Conservation (phyloP, 345 rosid species). For the Erodium maritimum region DNA sequence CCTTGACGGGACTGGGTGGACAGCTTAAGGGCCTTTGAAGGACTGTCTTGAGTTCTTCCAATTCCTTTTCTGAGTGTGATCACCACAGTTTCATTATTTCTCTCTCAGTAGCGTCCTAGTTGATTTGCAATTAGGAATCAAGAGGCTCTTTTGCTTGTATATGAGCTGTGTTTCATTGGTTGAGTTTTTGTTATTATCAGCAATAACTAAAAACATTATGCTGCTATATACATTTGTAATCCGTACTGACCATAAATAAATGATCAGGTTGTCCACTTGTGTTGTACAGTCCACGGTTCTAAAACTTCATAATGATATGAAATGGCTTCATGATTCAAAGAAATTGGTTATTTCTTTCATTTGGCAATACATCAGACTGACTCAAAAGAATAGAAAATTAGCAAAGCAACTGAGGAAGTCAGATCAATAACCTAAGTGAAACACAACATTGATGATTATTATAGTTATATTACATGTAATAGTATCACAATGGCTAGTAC, state of each 20-base stretch:
- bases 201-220: too few species aligned
- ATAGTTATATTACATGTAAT: neutral
- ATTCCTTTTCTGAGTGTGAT: neutral
- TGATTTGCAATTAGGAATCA: neutral
- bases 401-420: too few species aligned
- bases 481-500: neutral
- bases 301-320: too few species aligned
- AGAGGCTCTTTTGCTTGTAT: neutral
- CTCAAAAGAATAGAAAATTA: too few species aligned
- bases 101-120: neutral
- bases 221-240: too few species aligned
- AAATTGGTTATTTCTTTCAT: too few species aligned
- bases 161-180: neutral
- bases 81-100: neutral
- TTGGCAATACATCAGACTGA: too few species aligned
- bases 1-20: conserved; percentile 51
- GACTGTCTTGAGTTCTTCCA: neutral
- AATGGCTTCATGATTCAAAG: too few species aligned
- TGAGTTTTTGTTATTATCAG: too few species aligned
- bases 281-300: too few species aligned
- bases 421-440: neutral
- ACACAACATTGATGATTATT: neutral
- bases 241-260: too few species aligned
- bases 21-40: conserved; percentile 62
- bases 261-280: too few species aligned